A percentile compares a stretch with the other conserved stretches of the same genome.
Evolutionary conservation across 306 rosid species (phyloP).

Genomic region (Vigna trinervia): DNA sequence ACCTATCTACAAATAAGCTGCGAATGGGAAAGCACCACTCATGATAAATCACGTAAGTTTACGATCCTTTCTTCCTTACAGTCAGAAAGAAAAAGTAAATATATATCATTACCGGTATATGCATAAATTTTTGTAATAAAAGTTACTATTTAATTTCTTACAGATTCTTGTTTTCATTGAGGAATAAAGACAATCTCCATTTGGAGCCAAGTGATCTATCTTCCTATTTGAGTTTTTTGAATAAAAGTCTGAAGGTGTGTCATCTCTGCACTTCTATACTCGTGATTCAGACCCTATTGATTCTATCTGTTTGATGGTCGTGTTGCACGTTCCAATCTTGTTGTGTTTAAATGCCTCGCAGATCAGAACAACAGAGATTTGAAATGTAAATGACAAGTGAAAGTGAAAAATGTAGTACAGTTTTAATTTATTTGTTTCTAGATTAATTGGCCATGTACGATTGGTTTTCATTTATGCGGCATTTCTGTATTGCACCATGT

Average conservation of each 20-base stretch:
- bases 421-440: slow-evolving; percentile 54
- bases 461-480: slow-evolving; percentile 56
- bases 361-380: slow-evolving; percentile 45
- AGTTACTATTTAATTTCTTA: neutral
- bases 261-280: slow-evolving; percentile 40
- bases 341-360: slow-evolving; percentile 46
- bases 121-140: slow-evolving; percentile 24
- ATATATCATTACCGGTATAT: neutral
- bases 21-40: slow-evolving; percentile 1
- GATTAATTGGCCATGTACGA: slow-evolving; percentile 52
- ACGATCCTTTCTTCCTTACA: slow-evolving; percentile 11
- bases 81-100: neutral
- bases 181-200: slow-evolving; percentile 75
- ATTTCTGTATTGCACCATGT: slow-evolving; percentile 45
- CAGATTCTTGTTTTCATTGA: slow-evolving; percentile 72
- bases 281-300: slow-evolving; percentile 49
- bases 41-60: slow-evolving; percentile 67
- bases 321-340: slow-evolving; percentile 59
- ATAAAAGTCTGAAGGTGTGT: slow-evolving; percentile 61
- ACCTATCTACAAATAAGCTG: slow-evolving; percentile 57
- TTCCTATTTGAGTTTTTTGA: slow-evolving; percentile 56
- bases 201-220: slow-evolving; percentile 55
- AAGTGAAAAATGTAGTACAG: slow-evolving; percentile 45
- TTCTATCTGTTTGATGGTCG: slow-evolving; percentile 58
- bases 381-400: slow-evolving; percentile 52